Percentiles rank a stretch among this genome's conserved stretches.
These are phyloP conservation scores for Volvox carteri DNA, from an alignment of 163 green algal genomes.

Conservation along the genomic window DNA sequence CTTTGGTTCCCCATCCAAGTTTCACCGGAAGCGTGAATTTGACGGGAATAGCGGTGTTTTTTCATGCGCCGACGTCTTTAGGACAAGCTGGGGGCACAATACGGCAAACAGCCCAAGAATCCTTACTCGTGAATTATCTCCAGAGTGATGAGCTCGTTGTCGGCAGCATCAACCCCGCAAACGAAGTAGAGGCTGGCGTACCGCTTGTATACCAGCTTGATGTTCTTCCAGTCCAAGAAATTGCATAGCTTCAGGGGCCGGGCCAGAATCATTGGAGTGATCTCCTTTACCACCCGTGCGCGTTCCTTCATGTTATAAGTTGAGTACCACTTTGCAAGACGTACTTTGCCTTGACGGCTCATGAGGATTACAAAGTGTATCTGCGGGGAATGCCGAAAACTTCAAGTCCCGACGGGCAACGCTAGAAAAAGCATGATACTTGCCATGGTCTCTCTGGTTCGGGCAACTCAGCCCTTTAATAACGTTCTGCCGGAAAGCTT, in stretches of 20 bases:
- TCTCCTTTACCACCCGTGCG: slow-evolving; percentile 90
- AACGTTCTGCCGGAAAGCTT: no score
- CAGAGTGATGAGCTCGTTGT: slow-evolving; percentile 98
- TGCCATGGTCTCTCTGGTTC: neutral
- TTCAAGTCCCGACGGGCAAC: neutral
- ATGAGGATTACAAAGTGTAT: slow-evolving; percentile 98
- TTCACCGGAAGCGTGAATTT: no score
- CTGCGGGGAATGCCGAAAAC: no score
- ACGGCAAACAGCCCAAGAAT: no score
- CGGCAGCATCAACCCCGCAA: slow-evolving; percentile 86
- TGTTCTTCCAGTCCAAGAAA: slow-evolving; percentile 95
- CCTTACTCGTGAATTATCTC: slow-evolving; percentile 94
- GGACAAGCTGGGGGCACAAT: no score
- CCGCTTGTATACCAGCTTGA: slow-evolving; percentile 94
- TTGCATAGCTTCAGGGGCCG: slow-evolving; percentile 95
- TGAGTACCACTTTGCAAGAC: slow-evolving; percentile 98
- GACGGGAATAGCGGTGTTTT: no score
- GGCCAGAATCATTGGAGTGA: slow-evolving; percentile 86
- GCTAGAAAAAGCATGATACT: no score
- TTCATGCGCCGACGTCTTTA: no score
- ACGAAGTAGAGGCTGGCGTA: slow-evolving; percentile 99
- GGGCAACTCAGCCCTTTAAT: no score
- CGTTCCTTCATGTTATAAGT: slow-evolving; percentile 97
- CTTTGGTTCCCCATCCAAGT: no score
- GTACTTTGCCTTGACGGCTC: slow-evolving; percentile 97